Evolutionary conservation across 176 grass and related monocot species (phyloP).

Genomic region (Carex kokanica): DNA sequence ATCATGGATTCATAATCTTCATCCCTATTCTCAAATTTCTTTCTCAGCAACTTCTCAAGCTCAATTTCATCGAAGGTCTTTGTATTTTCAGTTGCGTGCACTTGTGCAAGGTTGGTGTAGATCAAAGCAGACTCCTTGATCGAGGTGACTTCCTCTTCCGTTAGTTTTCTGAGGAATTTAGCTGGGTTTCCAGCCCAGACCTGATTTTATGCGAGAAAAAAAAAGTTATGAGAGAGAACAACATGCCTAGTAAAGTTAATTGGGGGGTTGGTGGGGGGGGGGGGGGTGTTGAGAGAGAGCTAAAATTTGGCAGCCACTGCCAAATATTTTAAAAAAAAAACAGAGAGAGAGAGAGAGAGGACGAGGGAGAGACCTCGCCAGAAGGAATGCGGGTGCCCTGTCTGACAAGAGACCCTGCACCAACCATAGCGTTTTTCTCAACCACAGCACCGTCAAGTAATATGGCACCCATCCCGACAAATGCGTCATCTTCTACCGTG

Average conservation of each 20-base stretch:
- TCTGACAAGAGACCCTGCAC: slow-evolving; percentile 78
- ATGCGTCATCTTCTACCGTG: slow-evolving; percentile 84
- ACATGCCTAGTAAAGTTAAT: background rate
- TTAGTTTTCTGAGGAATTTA: slow-evolving; percentile 92
- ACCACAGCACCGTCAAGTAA: slow-evolving; percentile 89
- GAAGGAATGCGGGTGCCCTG: slow-evolving; percentile 85
- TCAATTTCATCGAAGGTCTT: slow-evolving; percentile 92
- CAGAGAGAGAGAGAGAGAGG: background rate
- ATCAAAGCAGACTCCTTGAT: slow-evolving; percentile 75
- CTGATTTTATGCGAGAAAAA: slow-evolving; percentile 35
- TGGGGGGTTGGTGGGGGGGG: background rate
- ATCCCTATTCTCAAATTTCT: slow-evolving; percentile 68
- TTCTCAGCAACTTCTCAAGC: slow-evolving; percentile 78
- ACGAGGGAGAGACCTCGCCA: slow-evolving; percentile 71
- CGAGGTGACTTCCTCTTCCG: slow-evolving; percentile 77
- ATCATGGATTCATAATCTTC: slow-evolving; percentile 94
- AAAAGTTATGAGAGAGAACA: background rate
- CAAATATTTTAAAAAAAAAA: no score
- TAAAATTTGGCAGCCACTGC: no score
- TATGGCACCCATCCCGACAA: slow-evolving; percentile 89
- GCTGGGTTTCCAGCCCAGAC: slow-evolving; percentile 97
- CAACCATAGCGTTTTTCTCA: slow-evolving; percentile 91
- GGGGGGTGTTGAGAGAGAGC: slow-evolving; percentile 15
- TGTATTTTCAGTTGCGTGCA: slow-evolving; percentile 81
- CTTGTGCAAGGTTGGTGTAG: slow-evolving; percentile 82